Evolutionary conservation across 305 asterid species (phyloP), one percentile per base, ranked within the genome.

Genomic region (Fraxinus dipetala): DNA sequence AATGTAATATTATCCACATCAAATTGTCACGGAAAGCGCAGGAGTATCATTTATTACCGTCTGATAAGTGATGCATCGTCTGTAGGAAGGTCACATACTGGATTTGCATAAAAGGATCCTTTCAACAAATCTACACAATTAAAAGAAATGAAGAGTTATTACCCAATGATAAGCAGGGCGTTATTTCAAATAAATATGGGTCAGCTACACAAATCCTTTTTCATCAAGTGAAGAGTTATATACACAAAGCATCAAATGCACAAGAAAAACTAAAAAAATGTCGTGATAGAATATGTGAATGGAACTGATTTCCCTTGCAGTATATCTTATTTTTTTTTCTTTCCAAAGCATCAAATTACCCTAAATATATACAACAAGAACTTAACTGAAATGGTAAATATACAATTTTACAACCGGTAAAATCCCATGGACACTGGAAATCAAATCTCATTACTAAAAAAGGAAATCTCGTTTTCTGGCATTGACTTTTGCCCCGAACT

Each of bases 101-200:
- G 99, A 89, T 94, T 95, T 72, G 98, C 98, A 70, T 95, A 95
- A 86, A 90, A 94, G 78, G 99, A 94, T 83, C 99, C 98, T 88
- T 95, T 95, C 90, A 92, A 72, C 86, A 85, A 81, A 89, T 95
- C 98, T 95, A 96, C 87, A 74, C 40, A 80, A 79, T 67, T 30
- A 1, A 30, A 31, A 31, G 32, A 10, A 65, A 65, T 65, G 72
- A 26, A 65, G 72, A 65, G 72, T 65, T 65, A 24, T 22, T 63
- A 24, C 34, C 30, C 32, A 63, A 63, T 24, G 34, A 26, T 22
- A 63, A 4, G 10, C 69, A 18, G 13, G 13, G 13, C 13, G 30
- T 59, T 20, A 59, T 20, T 67, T 67, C 73, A 67, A 67, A 9
- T 10, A 28, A 67, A 26, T 26, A 26, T 67, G 2, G 35, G 73